These are phyloP conservation scores for Myrmaecium sp. DNA, from an alignment of 2,329 filamentous ascomycete species.

Conservation along the genomic window DNA sequence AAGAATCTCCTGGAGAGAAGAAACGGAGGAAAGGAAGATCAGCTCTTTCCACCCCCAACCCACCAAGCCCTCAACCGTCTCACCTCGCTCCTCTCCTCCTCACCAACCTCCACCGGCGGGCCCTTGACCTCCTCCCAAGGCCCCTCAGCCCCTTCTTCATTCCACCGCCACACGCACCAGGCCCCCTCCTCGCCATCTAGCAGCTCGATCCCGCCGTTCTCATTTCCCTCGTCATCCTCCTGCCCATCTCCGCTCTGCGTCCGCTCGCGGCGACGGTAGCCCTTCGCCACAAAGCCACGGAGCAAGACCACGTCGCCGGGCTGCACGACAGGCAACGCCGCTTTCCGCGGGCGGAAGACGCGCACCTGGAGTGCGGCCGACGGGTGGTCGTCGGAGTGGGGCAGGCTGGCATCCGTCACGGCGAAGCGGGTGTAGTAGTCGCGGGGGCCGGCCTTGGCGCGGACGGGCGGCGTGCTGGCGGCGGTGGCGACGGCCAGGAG, in stretches of 20 bases:
- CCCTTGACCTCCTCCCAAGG: slow-evolving; percentile 27
- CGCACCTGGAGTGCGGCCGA: slow-evolving; percentile 16
- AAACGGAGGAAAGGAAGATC: no score
- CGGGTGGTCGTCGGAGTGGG: slow-evolving; percentile 9
- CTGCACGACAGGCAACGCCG: slow-evolving; percentile 22
- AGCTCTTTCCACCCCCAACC: no score
- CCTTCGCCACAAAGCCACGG: slow-evolving; percentile 26
- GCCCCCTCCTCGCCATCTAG: slow-evolving; percentile 25
- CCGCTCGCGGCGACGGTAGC: no score
- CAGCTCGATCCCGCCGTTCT: slow-evolving; percentile 19
- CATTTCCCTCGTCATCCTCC: no score
- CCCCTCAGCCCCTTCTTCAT: slow-evolving; percentile 4
- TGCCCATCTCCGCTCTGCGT: no score
- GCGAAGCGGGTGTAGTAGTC: slow-evolving; percentile 27
- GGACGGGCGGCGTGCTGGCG: slow-evolving; percentile 14
- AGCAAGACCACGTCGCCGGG: slow-evolving; percentile 28
- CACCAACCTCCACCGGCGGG: slow-evolving; percentile 27
- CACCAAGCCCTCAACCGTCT: slow-evolving; percentile 25
- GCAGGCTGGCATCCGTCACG: slow-evolving; percentile 21
- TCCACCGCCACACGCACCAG: slow-evolving; percentile 31
- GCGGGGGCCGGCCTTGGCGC: slow-evolving; percentile 24
- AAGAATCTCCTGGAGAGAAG: no score
- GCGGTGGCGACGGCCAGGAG: slow-evolving; percentile 26
- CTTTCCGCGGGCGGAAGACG: slow-evolving; percentile 26
- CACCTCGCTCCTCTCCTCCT: slow-evolving; percentile 27